Evolutionary conservation across 768 basidiomycete genomes (phyloP).

Genomic region (Amylocystis lapponica): DNA sequence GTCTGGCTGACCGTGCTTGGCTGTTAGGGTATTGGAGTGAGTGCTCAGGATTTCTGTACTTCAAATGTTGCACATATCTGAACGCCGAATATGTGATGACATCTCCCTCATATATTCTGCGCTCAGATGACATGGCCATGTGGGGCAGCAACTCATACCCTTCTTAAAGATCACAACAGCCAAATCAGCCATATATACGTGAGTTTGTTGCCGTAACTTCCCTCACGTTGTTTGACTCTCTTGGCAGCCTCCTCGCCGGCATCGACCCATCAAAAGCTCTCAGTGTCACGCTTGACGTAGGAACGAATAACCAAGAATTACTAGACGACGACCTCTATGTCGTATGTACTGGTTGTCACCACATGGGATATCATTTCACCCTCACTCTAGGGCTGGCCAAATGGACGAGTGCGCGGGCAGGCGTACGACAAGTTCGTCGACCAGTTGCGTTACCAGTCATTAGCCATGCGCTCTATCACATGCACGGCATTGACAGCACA

Average conservation of each 20-base stretch:
- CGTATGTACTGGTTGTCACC: constrained; percentile 31
- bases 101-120: no score
- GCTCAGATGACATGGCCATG: not conserved
- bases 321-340: constrained; percentile 63
- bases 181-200: constrained; percentile 78
- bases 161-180: constrained; percentile 57
- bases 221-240: not conserved
- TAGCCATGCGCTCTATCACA: not conserved
- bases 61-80: not conserved
- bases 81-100: no score
- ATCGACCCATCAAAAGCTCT: constrained; percentile 57
- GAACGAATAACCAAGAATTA: constrained; percentile 64
- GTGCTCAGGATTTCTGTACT: no score
- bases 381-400: constrained; percentile 59
- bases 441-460: no score
- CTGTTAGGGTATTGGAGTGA: constrained; percentile 32
- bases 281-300: constrained; percentile 66
- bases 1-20: no score
- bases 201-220: constrained; percentile 11
- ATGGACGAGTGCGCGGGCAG: constrained; percentile 63
- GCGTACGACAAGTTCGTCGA: constrained; percentile 77
- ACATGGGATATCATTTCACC: not conserved
- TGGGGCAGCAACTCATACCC: not conserved
- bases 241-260: constrained; percentile 52
- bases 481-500: not conserved